phyloP scores from a whole-genome alignment of 2,329 filamentous ascomycete genomes.

The Orbilia blumenaviensis region DNA sequence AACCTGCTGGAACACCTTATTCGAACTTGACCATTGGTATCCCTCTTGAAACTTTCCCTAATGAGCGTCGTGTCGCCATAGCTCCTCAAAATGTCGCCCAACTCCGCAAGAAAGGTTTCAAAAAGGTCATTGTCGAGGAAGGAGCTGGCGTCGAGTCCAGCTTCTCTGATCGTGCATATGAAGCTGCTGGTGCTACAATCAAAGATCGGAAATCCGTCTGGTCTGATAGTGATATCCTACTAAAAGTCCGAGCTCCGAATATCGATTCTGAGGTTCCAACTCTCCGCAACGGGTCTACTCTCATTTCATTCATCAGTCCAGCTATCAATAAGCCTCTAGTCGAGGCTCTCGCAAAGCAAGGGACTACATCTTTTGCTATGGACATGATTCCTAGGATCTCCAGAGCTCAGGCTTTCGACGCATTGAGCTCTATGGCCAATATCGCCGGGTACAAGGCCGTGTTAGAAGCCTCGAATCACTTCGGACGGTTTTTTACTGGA shows the following conservation, averaged over 20 bases:
- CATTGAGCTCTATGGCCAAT: conserved; percentile 83
- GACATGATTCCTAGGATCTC: conserved; percentile 92
- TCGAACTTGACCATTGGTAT: conserved; percentile 78
- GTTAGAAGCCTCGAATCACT: conserved; percentile 86
- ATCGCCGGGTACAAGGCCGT: conserved; percentile 94
- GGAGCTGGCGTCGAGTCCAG: conserved; percentile 81
- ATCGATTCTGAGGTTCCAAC: conserved; percentile 73
- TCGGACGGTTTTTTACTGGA: conserved; percentile 86
- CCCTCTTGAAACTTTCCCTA: conserved; percentile 78
- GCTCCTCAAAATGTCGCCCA: conserved; percentile 84
- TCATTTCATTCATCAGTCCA: conserved; percentile 86
- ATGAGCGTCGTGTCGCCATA: conserved; percentile 83
- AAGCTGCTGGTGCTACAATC: conserved; percentile 78
- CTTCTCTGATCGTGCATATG: conserved; percentile 79
- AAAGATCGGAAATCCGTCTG: conserved; percentile 76
- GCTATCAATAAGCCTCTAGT: conserved; percentile 80
- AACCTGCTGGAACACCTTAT: conserved; percentile 67
- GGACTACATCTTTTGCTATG: conserved; percentile 85
- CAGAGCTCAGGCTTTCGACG: conserved; percentile 70
- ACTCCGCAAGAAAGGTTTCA: conserved; percentile 85
- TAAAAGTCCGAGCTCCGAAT: conserved; percentile 83
- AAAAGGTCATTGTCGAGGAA: conserved; percentile 77
- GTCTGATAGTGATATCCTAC: conserved; percentile 77
- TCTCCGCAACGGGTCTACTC: conserved; percentile 74
- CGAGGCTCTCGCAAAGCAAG: conserved; percentile 74